Conservation (phyloP, 2,329 filamentous ascomycete species). For the Fusarium bulbicola region DNA sequence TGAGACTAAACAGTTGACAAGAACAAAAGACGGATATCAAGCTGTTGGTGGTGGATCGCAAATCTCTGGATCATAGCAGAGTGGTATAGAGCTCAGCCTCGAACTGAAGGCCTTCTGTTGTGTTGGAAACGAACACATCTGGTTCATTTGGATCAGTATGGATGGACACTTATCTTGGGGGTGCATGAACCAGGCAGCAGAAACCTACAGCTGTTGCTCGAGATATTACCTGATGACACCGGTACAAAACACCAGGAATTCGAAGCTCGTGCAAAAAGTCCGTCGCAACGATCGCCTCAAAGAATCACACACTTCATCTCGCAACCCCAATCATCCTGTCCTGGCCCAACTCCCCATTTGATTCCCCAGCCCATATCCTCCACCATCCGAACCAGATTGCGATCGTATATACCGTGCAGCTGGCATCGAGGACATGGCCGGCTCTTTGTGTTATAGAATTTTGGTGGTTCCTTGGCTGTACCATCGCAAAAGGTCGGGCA, state of each 20-base stretch:
- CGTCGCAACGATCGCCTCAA: slow-evolving; percentile 30
- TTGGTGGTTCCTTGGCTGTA: slow-evolving; percentile 48
- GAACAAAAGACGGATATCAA: neutral
- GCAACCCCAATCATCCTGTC: slow-evolving; percentile 49
- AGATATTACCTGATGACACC: neutral
- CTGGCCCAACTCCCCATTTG: slow-evolving; percentile 59
- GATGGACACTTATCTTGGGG: neutral
- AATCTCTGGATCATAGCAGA: neutral
- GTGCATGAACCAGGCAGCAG: neutral
- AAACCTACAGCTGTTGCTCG: neutral
- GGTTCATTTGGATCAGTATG: neutral
- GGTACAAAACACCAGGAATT: neutral
- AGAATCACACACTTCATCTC: slow-evolving; percentile 49
- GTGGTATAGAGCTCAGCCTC: neutral
- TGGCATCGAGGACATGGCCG: slow-evolving; percentile 55
- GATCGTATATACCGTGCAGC: slow-evolving; percentile 55
- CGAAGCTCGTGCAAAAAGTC: neutral
- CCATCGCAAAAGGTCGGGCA: slow-evolving; percentile 56
- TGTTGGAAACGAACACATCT: neutral
- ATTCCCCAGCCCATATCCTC: slow-evolving; percentile 53
- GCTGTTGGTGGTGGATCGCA: neutral
- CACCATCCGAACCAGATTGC: slow-evolving; percentile 58
- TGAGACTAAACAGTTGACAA: neutral
- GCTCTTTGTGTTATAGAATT: slow-evolving; percentile 47
- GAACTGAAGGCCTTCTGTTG: neutral